Conservation (phyloP, 305 asterid genomes). For the Petunia hybrid region DNA sequence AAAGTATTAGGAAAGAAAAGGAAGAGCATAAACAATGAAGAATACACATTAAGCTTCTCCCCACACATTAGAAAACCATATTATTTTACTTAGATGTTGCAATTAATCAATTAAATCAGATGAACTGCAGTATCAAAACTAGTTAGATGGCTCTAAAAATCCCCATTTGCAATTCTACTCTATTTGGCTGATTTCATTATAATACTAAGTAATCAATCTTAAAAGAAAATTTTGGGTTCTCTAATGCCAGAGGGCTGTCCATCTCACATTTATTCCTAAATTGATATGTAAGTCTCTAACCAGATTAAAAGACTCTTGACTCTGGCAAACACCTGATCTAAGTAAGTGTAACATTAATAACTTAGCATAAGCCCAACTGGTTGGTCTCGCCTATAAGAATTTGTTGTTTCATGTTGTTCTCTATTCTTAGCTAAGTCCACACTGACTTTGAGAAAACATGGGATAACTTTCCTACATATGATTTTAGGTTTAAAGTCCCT, state of each 20-base stretch:
- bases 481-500: conserved; percentile 4
- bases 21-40: not conserved
- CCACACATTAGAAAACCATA: not conserved
- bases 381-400: conserved; percentile 9
- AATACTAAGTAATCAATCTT: not conserved
- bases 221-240: not conserved
- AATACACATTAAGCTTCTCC: not conserved
- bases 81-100: not conserved
- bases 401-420: conserved; percentile 20
- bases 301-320: not conserved
- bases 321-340: not conserved
- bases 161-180: not conserved
- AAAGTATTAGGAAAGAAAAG: conserved; percentile 10
- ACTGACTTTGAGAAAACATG: not conserved
- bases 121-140: not conserved
- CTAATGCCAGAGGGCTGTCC: not conserved
- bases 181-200: not conserved
- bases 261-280: not conserved
- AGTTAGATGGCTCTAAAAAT: not conserved
- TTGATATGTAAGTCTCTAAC: conserved; percentile 2
- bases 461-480: conserved; percentile 6
- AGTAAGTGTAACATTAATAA: conserved; percentile 17
- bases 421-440: not conserved
- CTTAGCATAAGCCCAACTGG: conserved; percentile 17
- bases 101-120: not conserved